Percentiles rank a stretch among this genome's conserved stretches.
These are phyloP conservation scores for Coemansia umbellata DNA, from an alignment of 192 early-diverging fungal species.

Conservation along the genomic window DNA sequence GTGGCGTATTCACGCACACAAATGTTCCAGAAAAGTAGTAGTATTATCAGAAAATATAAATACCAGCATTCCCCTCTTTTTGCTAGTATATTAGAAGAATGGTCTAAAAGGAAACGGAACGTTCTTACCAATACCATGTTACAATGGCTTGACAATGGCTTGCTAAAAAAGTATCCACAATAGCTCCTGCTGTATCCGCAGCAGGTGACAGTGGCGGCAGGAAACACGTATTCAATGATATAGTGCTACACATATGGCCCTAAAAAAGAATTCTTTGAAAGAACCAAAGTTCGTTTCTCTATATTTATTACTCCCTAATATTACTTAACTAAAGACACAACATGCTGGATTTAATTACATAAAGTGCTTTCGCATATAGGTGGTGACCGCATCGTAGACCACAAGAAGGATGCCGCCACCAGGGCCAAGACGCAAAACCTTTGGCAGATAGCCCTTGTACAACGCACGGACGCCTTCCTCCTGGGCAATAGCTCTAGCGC, in stretches of 20 bases:
- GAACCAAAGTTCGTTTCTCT: no score
- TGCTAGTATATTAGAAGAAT: no score
- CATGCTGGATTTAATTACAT: conserved; percentile 29
- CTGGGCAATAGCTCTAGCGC: conserved; percentile 66
- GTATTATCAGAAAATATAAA: no score
- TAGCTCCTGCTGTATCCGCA: no score
- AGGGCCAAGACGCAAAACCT: conserved; percentile 92
- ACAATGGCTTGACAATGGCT: no score
- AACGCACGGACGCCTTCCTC: conserved; percentile 87
- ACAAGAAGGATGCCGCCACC: conserved; percentile 83
- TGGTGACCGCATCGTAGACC: conserved; percentile 83
- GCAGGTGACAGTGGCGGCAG: no score
- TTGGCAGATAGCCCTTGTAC: conserved; percentile 95
- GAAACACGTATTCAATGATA: neutral
- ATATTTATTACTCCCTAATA: neutral
- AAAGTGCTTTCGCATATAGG: conserved; percentile 77
- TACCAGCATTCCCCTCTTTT: no score
- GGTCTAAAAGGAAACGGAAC: no score
- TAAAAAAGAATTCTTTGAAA: neutral
- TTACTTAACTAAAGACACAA: no score
- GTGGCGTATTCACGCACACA: conserved; percentile 4
- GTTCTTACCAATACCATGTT: no score
- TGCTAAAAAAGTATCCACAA: no score
- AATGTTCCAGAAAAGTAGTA: no score
- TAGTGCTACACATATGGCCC: neutral